Evolutionary conservation across 345 rosid genomes (phyloP).

Genomic region (Dipteronia sinensis): DNA sequence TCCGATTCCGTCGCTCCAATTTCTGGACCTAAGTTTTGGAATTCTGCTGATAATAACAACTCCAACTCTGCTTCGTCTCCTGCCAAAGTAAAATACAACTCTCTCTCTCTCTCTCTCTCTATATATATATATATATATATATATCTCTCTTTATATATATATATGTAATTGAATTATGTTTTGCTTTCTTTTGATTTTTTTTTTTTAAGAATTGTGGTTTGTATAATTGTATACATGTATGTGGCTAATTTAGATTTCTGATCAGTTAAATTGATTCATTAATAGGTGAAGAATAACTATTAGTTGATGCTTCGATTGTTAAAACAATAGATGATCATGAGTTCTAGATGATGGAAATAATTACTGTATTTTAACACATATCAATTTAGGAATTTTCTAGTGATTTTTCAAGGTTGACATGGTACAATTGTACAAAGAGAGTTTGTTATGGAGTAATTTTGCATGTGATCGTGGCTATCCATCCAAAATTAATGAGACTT

Average conservation of each 20-base stretch:
- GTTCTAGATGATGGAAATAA: no score
- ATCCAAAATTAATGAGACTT: no score
- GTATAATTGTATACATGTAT: background rate
- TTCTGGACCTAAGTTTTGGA: constrained; percentile 51
- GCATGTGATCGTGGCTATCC: no score
- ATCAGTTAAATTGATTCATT: constrained; percentile 6
- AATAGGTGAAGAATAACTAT: background rate
- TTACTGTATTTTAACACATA: no score
- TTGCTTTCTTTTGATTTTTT: background rate
- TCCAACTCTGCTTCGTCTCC: constrained; percentile 35
- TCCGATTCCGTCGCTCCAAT: constrained; percentile 26
- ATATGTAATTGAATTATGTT: background rate
- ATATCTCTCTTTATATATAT: background rate
- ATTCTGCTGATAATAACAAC: constrained; percentile 41
- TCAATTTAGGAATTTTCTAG: background rate
- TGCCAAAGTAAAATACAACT: constrained; percentile 39
- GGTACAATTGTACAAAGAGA: background rate
- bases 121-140: no score
- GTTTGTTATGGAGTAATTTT: background rate
- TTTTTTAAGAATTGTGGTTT: background rate
- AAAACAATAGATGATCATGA: no score
- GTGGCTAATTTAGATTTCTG: background rate
- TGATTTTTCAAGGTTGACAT: background rate
- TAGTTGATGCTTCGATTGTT: background rate
- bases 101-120: background rate